phyloP scores from a whole-genome alignment of 805 yeast species.

The Cyberlindnera mississippiensis region DNA sequence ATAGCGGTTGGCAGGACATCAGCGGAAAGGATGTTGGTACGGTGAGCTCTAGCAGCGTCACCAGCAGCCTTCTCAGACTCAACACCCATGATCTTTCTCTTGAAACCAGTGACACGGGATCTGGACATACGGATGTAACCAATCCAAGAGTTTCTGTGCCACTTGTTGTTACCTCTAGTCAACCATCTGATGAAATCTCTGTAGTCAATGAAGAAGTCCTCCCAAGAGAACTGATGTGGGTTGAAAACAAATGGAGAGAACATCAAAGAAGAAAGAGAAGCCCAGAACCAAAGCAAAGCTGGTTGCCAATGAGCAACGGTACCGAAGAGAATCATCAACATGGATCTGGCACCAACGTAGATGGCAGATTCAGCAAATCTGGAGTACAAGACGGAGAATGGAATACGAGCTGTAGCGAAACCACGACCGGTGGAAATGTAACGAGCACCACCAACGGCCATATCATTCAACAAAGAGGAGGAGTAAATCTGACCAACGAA shows the following conservation, averaged over 20 bases:
- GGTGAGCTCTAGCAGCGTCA: conserved; percentile 79
- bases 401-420: conserved; percentile 76
- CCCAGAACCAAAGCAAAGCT: conserved; percentile 96
- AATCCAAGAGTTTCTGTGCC: conserved; percentile 88
- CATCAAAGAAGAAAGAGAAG: conserved; percentile 80
- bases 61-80: conserved; percentile 80
- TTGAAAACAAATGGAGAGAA: conserved; percentile 93
- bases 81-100: conserved; percentile 67
- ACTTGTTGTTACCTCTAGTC: conserved; percentile 85
- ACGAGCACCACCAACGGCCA: conserved; percentile 82
- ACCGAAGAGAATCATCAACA: conserved; percentile 69
- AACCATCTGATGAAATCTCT: conserved; percentile 89
- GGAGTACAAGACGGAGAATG: conserved; percentile 68
- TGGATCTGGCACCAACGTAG: conserved; percentile 77
- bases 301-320: conserved; percentile 87
- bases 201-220: conserved; percentile 94
- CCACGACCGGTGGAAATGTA: conserved; percentile 86
- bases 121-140: conserved; percentile 79
- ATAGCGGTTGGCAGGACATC: conserved; percentile 68
- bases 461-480: conserved; percentile 63
- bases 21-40: conserved; percentile 65
- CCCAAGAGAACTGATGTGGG: conserved; percentile 97
- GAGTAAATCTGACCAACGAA: conserved; percentile 80
- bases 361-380: conserved; percentile 80
- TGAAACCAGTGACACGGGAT: conserved; percentile 84